Base-by-base conservation (phyloP, 1,284 basidiomycete genomes). In the Sanguinoderma infundibulare region DNA sequence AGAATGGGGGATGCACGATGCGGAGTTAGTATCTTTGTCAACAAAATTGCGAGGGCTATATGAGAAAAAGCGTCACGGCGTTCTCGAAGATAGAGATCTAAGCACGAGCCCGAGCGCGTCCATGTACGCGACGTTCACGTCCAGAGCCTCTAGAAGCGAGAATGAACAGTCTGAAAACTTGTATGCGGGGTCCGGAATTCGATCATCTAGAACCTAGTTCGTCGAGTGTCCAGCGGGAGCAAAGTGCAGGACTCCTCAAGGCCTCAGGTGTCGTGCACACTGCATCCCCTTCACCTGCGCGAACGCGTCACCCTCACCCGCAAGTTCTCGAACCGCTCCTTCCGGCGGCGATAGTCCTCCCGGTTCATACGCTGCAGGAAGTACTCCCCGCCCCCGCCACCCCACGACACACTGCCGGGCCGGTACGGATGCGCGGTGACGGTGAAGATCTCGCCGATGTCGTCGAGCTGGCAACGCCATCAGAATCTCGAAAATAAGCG, bases 361-460 rank as follows among this genome's bases (percentile, higher is more conserved):
- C 90, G 82, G 72, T 92, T 89, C 44, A 92, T 89, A 49, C 85
- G 83, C 67, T 92, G 91, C 62, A 92, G 70, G 68, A 87, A 92
- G 67, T 90, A 92, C 26, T 77, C 78, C 8, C 91, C 91, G 1
- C 85, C 83, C 39, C 79, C 81, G 60, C 84, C 84, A 12, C 84
- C 87, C 90, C 90, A 92, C 3, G 90, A 92, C 26, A 92, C 90
- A 60, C 84, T 84, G 24, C 89, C 89, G 5, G 87, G 85, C 57
- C 79, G 81, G 68, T 91, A 92, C n/a, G 79, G 75, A 22, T 79
- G 80, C 69, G 87, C 83, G n/a, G 79, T 80, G 10, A 91, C 89
- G 51, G 89, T 85, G 71, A 92, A 90, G 49, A 92, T 92, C 6
- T 88, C 82, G 61, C 85, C 85, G 61, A 92, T 89, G 67, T 91